phyloP scores from a whole-genome alignment of 192 early-diverging fungal species.

The Coemansia sp. region DNA sequence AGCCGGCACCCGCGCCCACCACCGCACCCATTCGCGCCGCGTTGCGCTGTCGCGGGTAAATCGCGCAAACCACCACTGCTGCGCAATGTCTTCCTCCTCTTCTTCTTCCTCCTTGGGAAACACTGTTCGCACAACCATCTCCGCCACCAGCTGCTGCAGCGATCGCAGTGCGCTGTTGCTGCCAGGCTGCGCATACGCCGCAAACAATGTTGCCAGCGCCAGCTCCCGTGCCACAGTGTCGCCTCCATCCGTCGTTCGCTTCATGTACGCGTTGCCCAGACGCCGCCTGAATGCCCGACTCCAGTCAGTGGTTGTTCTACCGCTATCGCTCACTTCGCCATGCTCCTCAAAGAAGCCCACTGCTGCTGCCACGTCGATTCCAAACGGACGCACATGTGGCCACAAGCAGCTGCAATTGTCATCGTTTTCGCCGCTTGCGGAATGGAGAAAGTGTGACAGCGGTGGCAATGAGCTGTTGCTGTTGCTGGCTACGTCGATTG shows the following conservation, averaged over 20 bases:
- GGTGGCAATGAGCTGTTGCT: not conserved
- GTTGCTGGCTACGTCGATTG: not conserved
- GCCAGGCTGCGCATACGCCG: not conserved
- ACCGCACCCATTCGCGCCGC: slow-evolving; percentile 38
- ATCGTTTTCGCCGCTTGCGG: not conserved
- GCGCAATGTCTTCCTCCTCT: not conserved
- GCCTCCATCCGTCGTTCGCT: not conserved
- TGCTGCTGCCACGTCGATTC: slow-evolving; percentile 30
- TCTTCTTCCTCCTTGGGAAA: not conserved
- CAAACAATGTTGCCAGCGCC: slow-evolving; percentile 18
- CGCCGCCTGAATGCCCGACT: not conserved
- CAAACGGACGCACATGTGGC: slow-evolving; percentile 7
- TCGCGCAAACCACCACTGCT: slow-evolving; percentile 23
- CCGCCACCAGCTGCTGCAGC: slow-evolving; percentile 16
- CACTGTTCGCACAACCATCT: slow-evolving; percentile 12
- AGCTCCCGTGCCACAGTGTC: slow-evolving; percentile 14
- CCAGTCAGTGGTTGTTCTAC: not conserved
- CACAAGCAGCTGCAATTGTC: not conserved
- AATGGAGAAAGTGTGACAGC: not conserved
- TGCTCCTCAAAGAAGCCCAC: slow-evolving; percentile 14
- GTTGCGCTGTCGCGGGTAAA: slow-evolving; percentile 25
- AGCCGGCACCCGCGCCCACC: slow-evolving; percentile 40
- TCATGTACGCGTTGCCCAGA: not conserved
- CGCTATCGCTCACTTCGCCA: not conserved
- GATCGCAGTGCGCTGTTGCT: not conserved